Evolutionary conservation across 2,329 filamentous ascomycete species (phyloP).

Genomic region (Fusarium musae): DNA sequence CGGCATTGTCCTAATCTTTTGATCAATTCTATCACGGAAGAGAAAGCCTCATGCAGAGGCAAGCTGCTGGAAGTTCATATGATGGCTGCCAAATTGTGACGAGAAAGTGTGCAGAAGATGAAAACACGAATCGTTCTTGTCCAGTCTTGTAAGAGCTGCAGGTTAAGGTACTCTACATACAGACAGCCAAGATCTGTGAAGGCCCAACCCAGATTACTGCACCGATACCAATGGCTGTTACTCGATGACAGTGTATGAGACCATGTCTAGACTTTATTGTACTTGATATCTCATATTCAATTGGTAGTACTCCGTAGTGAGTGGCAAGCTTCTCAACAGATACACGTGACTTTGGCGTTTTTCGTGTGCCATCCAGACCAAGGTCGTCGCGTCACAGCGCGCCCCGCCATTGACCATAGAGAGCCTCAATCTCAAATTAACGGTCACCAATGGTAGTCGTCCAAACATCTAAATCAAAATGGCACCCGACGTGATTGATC

Average conservation of each 20-base stretch:
- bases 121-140: not conserved
- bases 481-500: slow-evolving; percentile 50
- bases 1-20: not conserved
- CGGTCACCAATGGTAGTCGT: not conserved
- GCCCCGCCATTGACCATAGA: slow-evolving; percentile 15
- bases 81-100: not conserved
- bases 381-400: slow-evolving; percentile 36
- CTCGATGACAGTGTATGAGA: too few relatives aligned
- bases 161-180: not conserved
- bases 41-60: not conserved
- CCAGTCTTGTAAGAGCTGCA: not conserved
- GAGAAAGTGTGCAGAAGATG: not conserved
- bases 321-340: not conserved
- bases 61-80: not conserved
- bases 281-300: not conserved
- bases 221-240: not conserved
- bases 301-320: not conserved
- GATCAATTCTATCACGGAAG: not conserved
- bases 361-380: slow-evolving; percentile 17
- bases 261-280: not conserved
- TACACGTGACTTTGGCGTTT: slow-evolving; percentile 46
- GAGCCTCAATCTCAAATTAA: not conserved
- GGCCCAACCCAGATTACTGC: not conserved
- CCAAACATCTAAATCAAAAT: slow-evolving; percentile 36
- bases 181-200: not conserved